A percentile compares a stretch with the other conserved stretches of the same genome.
Conservation (phyloP, 306 rosid species). For the Lathyrus aphaca region DNA sequence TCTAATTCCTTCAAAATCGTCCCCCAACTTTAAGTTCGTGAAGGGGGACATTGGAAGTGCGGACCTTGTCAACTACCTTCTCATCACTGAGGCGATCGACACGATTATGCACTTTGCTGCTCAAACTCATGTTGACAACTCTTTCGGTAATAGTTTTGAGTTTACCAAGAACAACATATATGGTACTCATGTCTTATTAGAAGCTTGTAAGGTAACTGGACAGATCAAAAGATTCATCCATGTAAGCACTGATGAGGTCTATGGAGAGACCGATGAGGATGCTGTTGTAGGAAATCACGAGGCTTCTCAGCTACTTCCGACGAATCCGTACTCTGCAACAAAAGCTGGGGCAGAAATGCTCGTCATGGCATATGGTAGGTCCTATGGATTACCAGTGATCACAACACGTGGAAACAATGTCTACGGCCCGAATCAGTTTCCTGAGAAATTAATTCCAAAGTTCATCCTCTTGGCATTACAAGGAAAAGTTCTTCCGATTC, state of each 20-base stretch:
- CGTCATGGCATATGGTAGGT: slow-evolving; percentile 93
- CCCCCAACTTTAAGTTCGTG: slow-evolving; percentile 85
- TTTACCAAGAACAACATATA: slow-evolving; percentile 94
- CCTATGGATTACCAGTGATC: slow-evolving; percentile 86
- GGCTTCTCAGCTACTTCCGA: slow-evolving; percentile 92
- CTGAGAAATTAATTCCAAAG: slow-evolving; percentile 88
- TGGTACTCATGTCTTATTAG: slow-evolving; percentile 88
- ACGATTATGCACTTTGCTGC: slow-evolving; percentile 98
- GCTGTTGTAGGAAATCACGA: slow-evolving; percentile 92
- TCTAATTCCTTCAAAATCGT: slow-evolving; percentile 73
- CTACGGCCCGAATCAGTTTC: slow-evolving; percentile 91
- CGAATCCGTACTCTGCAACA: slow-evolving; percentile 92
- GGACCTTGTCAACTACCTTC: slow-evolving; percentile 89
- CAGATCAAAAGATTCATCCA: slow-evolving; percentile 90
- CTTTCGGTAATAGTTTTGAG: slow-evolving; percentile 90
- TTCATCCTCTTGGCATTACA: slow-evolving; percentile 87
- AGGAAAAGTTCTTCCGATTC: slow-evolving; percentile 90
- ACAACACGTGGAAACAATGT: slow-evolving; percentile 93
- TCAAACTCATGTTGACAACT: slow-evolving; percentile 91
- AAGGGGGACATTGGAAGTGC: slow-evolving; percentile 95
- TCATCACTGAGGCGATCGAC: slow-evolving; percentile 79
- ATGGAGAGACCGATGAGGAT: slow-evolving; percentile 94
- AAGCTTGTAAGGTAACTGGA: slow-evolving; percentile 94
- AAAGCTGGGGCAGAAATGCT: slow-evolving; percentile 98
- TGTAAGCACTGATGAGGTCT: slow-evolving; percentile 95